Percentiles rank a stretch among this genome's conserved stretches.
phyloP scores from a whole-genome alignment of 2,329 filamentous ascomycete species.

The Dothideomycetes sp. region DNA sequence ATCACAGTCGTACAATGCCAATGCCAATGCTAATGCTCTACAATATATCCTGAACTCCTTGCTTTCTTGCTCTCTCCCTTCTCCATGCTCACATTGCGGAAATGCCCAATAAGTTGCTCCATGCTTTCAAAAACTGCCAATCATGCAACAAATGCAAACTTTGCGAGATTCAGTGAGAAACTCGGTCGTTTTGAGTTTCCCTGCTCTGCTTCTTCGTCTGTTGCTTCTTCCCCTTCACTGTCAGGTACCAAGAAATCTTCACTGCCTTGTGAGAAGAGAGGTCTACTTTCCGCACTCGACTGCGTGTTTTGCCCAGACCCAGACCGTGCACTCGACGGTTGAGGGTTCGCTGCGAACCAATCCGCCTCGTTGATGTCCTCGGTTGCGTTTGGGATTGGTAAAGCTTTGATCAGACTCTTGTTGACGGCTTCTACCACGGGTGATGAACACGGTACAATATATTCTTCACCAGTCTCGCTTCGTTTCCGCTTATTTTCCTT shows the following conservation, averaged over 20 bases:
- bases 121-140: neutral
- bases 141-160: constrained; percentile 29
- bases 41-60: too few relatives aligned
- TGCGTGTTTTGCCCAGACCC: constrained; percentile 14
- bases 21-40: too few relatives aligned
- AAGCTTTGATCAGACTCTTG: neutral
- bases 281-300: constrained; percentile 3
- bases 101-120: too few relatives aligned
- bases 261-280: constrained; percentile 29
- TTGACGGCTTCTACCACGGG: constrained; percentile 1
- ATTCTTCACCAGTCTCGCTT: neutral
- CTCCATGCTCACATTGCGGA: too few relatives aligned
- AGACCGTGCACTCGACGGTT: constrained; percentile 18
- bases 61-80: too few relatives aligned
- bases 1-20: too few relatives aligned
- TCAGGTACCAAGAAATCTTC: constrained; percentile 40
- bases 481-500: neutral
- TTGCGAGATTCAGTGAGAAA: constrained; percentile 29
- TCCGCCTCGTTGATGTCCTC: constrained; percentile 19
- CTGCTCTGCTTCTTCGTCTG: constrained; percentile 13
- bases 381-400: constrained; percentile 12
- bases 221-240: constrained; percentile 32
- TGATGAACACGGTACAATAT: neutral
- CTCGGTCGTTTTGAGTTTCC: constrained; percentile 21
- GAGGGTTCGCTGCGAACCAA: constrained; percentile 20